Percentiles rank a stretch among this genome's conserved stretches.
These are phyloP conservation scores for Sporothrix mexicana DNA, from an alignment of 2,329 filamentous ascomycete species.

Conservation along the genomic window DNA sequence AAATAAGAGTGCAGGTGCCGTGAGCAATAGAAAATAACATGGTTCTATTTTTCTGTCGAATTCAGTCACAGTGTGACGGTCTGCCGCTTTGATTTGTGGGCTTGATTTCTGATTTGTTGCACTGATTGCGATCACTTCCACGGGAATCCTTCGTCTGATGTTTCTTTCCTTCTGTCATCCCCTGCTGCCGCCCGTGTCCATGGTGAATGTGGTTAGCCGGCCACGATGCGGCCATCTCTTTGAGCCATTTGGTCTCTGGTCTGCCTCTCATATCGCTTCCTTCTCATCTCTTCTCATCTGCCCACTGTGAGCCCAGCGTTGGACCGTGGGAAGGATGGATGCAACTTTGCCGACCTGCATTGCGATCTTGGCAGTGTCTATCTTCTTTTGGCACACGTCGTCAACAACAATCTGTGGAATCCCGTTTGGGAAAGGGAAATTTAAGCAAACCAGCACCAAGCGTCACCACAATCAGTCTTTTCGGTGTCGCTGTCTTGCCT, in stretches of 20 bases:
- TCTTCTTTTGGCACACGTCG: neutral
- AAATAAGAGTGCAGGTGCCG: neutral
- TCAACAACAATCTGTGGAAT: neutral
- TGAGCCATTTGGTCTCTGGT: no score
- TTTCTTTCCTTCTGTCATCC: neutral
- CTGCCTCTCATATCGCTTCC: neutral
- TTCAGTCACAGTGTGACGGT: neutral
- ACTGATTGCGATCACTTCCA: neutral
- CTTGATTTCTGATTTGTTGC: no score
- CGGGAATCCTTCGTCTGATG: slow-evolving; percentile 14
- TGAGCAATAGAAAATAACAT: neutral
- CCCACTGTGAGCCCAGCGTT: slow-evolving; percentile 4
- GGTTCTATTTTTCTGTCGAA: neutral
- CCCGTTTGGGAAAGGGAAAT: no score
- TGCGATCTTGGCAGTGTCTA: neutral
- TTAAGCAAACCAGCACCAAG: no score
- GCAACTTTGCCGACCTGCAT: slow-evolving; percentile 22
- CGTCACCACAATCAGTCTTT: no score
- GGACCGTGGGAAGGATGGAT: neutral
- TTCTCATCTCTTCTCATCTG: slow-evolving; percentile 2
- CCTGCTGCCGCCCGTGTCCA: neutral
- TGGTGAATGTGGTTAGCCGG: slow-evolving; percentile 5
- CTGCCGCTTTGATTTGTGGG: neutral
- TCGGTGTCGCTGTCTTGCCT: neutral
- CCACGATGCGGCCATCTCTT: neutral